Evolutionary conservation across 2,329 filamentous ascomycete genomes (phyloP).

Genomic region (Talaromyces sp.): DNA sequence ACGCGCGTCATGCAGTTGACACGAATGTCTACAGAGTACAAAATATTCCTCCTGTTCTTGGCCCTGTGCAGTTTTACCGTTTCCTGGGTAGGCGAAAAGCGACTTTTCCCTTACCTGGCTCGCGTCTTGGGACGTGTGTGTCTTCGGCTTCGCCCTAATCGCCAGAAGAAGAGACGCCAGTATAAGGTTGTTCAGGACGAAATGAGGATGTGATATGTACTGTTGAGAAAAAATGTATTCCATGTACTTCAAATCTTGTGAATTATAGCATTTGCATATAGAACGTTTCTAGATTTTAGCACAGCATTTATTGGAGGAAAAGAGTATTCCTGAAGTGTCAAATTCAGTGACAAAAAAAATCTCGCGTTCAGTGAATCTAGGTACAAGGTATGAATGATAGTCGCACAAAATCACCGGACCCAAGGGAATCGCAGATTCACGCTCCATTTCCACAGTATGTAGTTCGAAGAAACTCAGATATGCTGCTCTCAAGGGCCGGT

Average conservation of each 20-base stretch:
- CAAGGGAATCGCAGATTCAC: background rate
- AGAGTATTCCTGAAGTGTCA: background rate
- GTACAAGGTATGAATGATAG: background rate
- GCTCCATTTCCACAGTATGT: background rate
- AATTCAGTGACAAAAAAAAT: background rate
- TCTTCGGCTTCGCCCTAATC: conserved; percentile 49
- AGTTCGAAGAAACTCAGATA: background rate
- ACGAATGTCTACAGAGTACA: conserved; percentile 65
- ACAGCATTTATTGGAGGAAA: background rate
- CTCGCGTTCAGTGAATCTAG: background rate
- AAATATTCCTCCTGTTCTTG: conserved; percentile 63
- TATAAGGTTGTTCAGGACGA: conserved; percentile 77
- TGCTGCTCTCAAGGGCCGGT: background rate
- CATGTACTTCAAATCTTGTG: background rate
- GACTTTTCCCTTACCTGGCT: conserved; percentile 64
- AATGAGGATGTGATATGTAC: conserved; percentile 42
- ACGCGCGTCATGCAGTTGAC: conserved; percentile 79
- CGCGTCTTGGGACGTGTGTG: conserved; percentile 59
- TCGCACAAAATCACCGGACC: background rate
- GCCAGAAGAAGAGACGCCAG: conserved; percentile 71
- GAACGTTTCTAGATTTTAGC: background rate
- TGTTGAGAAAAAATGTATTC: background rate
- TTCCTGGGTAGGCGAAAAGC: conserved; percentile 67
- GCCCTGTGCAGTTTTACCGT: conserved; percentile 63
- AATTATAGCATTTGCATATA: background rate